Evolutionary conservation across 1,284 basidiomycete species (phyloP).

Genomic region (Melampsora americana): DNA sequence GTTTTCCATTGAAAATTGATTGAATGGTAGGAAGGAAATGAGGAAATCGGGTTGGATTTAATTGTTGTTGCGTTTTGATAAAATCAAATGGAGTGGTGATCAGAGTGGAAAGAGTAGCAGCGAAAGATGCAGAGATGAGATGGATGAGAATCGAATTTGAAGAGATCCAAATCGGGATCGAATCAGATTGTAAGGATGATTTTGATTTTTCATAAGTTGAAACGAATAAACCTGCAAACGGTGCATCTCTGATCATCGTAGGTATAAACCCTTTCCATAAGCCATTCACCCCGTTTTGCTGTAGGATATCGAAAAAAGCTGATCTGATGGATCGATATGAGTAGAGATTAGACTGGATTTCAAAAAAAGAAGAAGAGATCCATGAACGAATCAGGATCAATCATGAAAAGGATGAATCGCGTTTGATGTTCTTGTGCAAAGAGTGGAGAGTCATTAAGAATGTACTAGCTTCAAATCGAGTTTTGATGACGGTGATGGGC

Average conservation of each 20-base stretch:
- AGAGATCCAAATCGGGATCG: background rate
- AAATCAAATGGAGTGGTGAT: slow-evolving; percentile 52
- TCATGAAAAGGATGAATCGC: no score
- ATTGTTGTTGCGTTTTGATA: slow-evolving; percentile 50
- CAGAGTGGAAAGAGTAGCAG: slow-evolving; percentile 49
- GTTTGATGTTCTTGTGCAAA: no score
- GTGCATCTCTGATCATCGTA: slow-evolving; percentile 87
- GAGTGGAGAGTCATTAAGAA: no score
- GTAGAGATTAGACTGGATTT: slow-evolving; percentile 72
- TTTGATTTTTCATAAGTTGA: slow-evolving; percentile 71
- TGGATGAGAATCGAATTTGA: background rate
- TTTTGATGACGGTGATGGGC: slow-evolving; percentile 90
- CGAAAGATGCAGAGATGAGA: slow-evolving; percentile 46
- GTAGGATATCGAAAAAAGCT: slow-evolving; percentile 65
- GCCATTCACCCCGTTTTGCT: slow-evolving; percentile 69
- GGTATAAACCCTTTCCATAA: slow-evolving; percentile 84
- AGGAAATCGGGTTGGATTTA: slow-evolving; percentile 50
- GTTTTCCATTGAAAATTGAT: background rate
- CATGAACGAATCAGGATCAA: no score
- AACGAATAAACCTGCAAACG: slow-evolving; percentile 90
- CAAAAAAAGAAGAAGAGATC: background rate
- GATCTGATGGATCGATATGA: slow-evolving; percentile 65
- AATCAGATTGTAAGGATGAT: background rate
- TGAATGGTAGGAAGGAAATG: slow-evolving; percentile 48
- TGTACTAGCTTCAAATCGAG: slow-evolving; percentile 77